These are phyloP conservation scores for Lichtheimia ramosa DNA, from an alignment of 371 early-diverging fungal species.

Conservation along the genomic window DNA sequence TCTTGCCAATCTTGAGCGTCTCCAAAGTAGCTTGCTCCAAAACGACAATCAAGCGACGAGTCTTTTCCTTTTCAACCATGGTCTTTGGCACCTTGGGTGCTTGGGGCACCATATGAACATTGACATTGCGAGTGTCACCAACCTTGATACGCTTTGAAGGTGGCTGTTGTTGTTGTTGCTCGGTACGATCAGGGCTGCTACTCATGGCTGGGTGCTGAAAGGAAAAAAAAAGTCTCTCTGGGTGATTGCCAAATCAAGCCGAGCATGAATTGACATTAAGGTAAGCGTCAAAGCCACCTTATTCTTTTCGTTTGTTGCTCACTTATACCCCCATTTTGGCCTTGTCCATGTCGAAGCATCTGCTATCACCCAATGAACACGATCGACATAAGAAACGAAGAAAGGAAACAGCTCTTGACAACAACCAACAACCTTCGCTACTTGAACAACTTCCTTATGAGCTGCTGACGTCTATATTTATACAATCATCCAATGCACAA, in stretches of 20 bases:
- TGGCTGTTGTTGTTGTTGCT: slow-evolving; percentile 13
- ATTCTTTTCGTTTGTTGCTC: too few species aligned
- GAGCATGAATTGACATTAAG: too few species aligned
- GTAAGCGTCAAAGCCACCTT: too few species aligned
- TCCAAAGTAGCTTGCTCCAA: slow-evolving; percentile 90
- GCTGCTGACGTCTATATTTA: slow-evolving; percentile 37
- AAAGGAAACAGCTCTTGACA: too few species aligned
- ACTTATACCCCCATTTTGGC: too few species aligned
- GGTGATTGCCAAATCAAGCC: too few species aligned
- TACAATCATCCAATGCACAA: slow-evolving; percentile 33
- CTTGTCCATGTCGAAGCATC: too few species aligned
- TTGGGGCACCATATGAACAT: slow-evolving; percentile 67
- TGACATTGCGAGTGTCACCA: slow-evolving; percentile 44
- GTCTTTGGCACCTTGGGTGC: slow-evolving; percentile 84
- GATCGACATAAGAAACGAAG: too few species aligned
- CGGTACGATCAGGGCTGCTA: slow-evolving; percentile 15
- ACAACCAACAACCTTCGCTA: too few species aligned
- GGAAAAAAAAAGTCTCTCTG: too few species aligned
- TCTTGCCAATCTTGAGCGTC: slow-evolving; percentile 92
- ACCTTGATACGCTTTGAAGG: slow-evolving; percentile 48
- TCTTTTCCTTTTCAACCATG: slow-evolving; percentile 68
- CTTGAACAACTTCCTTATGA: slow-evolving; percentile 33
- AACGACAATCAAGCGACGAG: slow-evolving; percentile 91
- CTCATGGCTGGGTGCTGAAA: background rate
- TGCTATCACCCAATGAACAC: too few species aligned